Conservation (phyloP, 2,329 filamentous ascomycete genomes). For the Colletotrichum filicis region DNA sequence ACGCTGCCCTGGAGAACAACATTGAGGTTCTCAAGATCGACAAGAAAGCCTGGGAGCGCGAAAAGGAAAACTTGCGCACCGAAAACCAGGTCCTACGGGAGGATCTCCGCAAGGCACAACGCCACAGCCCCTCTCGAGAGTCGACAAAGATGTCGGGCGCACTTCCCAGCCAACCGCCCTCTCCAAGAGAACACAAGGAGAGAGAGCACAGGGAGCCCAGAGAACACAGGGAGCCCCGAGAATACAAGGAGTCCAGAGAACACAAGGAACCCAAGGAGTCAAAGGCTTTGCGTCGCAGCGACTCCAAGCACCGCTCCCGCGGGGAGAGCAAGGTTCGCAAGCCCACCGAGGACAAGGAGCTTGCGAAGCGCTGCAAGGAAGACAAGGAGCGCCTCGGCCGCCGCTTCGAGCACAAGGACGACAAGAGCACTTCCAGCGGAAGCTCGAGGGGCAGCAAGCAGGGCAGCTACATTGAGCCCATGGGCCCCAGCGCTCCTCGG, state of each 20-base stretch:
- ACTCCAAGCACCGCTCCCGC: constrained; percentile 40
- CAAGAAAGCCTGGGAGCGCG: constrained; percentile 41
- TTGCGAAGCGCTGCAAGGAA: constrained; percentile 40
- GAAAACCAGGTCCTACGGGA: constrained; percentile 38
- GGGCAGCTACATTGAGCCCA: constrained; percentile 42
- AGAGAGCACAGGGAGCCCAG: not conserved
- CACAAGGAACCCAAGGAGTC: constrained; percentile 38
- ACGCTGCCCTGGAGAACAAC: constrained; percentile 31
- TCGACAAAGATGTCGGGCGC: constrained; percentile 40
- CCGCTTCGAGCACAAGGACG: constrained; percentile 46
- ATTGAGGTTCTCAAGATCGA: constrained; percentile 46
- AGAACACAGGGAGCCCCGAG: not conserved
- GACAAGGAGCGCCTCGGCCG: constrained; percentile 50
- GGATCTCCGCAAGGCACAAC: constrained; percentile 22
- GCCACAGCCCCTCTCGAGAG: constrained; percentile 21
- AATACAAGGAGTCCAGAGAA: no score
- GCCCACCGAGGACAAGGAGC: constrained; percentile 36
- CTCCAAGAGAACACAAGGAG: constrained; percentile 23
- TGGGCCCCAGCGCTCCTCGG: constrained; percentile 20
- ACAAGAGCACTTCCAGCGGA: constrained; percentile 40
- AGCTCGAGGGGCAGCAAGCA: constrained; percentile 37
- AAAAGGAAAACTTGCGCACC: constrained; percentile 43
- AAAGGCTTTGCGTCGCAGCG: not conserved
- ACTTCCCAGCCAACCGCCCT: constrained; percentile 40
- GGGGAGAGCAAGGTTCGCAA: constrained; percentile 43